Evolutionary conservation across 768 basidiomycete species (phyloP).

Genomic region (Tricholoma terreum): DNA sequence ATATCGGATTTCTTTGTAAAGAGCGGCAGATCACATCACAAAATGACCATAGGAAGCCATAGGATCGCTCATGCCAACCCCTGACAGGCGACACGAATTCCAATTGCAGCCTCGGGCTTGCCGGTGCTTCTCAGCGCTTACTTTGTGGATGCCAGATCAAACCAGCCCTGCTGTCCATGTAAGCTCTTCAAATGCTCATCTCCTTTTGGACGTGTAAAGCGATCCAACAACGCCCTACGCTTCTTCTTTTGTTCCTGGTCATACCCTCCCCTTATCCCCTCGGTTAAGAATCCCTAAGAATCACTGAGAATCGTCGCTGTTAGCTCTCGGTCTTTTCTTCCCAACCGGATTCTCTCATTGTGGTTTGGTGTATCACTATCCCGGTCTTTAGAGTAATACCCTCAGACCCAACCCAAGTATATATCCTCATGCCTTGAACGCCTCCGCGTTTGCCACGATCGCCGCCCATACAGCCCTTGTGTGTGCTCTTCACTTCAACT

Average conservation of each 20-base stretch:
- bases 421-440: not conserved
- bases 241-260: conserved; percentile 6
- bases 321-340: not conserved
- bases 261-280: conserved; percentile 13
- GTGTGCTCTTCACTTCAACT: not conserved
- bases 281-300: conserved; percentile 8
- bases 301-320: not conserved
- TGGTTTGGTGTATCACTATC: too few relatives aligned
- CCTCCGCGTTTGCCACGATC: not conserved
- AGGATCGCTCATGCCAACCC: conserved; percentile 27
- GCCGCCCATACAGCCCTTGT: not conserved
- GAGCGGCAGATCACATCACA: conserved; percentile 27
- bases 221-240: conserved; percentile 15
- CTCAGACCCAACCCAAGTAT: not conserved
- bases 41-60: not conserved
- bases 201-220: conserved; percentile 15
- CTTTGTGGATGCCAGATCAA: conserved; percentile 17
- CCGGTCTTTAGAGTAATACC: not conserved
- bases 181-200: conserved; percentile 12
- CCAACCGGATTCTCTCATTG: not conserved
- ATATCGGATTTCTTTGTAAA: not conserved
- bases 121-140: conserved; percentile 20
- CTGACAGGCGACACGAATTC: conserved; percentile 1
- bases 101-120: conserved; percentile 20
- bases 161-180: conserved; percentile 15